Percentiles rank a stretch among this genome's conserved stretches.
These are phyloP conservation scores for Fragaria iinumae DNA, from an alignment of 306 rosid genomes.

Conservation along the genomic window DNA sequence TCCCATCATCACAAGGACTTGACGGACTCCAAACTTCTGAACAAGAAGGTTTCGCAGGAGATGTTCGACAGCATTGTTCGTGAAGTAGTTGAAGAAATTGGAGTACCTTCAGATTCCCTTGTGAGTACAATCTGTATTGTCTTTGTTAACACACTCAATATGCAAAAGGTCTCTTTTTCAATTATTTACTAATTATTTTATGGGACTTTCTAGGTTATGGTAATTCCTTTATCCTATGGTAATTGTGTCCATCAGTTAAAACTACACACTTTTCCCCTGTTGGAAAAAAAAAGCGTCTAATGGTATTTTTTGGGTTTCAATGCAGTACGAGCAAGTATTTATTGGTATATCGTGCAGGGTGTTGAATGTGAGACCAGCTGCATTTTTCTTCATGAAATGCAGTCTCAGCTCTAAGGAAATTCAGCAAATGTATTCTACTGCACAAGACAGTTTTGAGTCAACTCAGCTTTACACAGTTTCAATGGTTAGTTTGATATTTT, in stretches of 20 bases:
- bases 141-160: not conserved
- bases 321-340: conserved; percentile 60
- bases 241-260: not conserved
- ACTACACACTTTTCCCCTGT: not conserved
- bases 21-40: conserved; percentile 36
- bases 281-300: conserved; percentile 11
- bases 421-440: conserved; percentile 59
- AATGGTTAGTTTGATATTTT: conserved; percentile 49
- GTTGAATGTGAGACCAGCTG: conserved; percentile 74
- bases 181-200: not conserved
- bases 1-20: conserved; percentile 50
- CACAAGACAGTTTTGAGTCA: conserved; percentile 92
- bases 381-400: conserved; percentile 87
- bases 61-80: conserved; percentile 90
- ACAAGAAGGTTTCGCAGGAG: conserved; percentile 57
- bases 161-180: not conserved
- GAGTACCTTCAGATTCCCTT: conserved; percentile 79
- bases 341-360: conserved; percentile 78
- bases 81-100: conserved; percentile 96
- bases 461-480: conserved; percentile 75
- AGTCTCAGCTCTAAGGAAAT: conserved; percentile 65
- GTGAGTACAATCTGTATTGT: conserved; percentile 42
- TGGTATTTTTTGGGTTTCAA: conserved; percentile 30
- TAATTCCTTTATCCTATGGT: not conserved
- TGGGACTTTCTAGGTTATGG: not conserved